A percentile compares a stretch with the other conserved stretches of the same genome.
Evolutionary conservation across 352 stramenopile genomes (phyloP).

Genomic region (Phytopythium aichiense): DNA sequence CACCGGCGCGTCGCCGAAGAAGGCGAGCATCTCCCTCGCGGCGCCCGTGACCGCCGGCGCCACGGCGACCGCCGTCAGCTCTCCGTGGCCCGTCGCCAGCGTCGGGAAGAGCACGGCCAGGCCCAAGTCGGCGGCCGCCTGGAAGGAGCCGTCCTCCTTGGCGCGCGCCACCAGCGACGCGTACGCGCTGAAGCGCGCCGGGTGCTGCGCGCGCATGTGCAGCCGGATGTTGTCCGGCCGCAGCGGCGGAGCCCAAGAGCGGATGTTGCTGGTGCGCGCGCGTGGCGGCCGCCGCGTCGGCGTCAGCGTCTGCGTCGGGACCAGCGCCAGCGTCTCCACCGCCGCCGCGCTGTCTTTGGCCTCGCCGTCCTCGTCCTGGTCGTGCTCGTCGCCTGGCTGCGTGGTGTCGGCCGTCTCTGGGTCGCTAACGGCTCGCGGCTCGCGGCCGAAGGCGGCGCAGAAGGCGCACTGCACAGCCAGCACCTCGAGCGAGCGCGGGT

Average conservation of each 20-base stretch:
- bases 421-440: constrained; percentile 13
- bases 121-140: constrained; percentile 3
- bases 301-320: neutral
- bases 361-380: constrained; percentile 8
- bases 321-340: too few species aligned
- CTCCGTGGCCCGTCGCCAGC: neutral
- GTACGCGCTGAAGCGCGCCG: constrained; percentile 27
- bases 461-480: constrained; percentile 30
- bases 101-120: constrained; percentile 3
- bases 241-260: constrained; percentile 30
- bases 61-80: neutral
- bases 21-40: constrained; percentile 9
- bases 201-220: constrained; percentile 34
- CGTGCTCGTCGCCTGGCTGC: neutral
- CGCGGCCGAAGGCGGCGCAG: constrained; percentile 33
- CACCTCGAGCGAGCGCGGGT: constrained; percentile 26
- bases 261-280: constrained; percentile 28
- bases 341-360: too few species aligned
- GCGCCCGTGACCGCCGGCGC: neutral
- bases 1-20: constrained; percentile 11
- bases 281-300: constrained; percentile 2
- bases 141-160: constrained; percentile 16
- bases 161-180: constrained; percentile 17
- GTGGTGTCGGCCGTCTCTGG: neutral
- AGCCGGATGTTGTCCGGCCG: constrained; percentile 39